These are phyloP conservation scores for Claviceps purpurea DNA, from an alignment of 2,329 filamentous ascomycete genomes.

Conservation along the genomic window DNA sequence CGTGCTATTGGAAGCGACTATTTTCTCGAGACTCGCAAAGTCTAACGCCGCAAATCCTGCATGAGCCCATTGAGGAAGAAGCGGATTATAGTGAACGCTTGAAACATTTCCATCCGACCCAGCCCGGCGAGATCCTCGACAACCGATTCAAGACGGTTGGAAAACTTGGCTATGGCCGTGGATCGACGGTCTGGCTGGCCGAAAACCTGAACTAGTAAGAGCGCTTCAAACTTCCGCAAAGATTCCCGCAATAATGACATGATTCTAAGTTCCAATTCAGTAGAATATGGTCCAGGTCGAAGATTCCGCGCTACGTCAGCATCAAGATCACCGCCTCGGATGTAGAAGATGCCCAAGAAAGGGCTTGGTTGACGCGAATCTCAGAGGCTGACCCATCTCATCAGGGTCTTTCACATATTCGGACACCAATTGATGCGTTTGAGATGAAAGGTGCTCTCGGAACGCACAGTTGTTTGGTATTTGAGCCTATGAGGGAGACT, in stretches of 20 bases:
- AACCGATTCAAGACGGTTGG: constrained; percentile 20
- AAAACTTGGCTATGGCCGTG: constrained; percentile 20
- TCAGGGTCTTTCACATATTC: constrained; percentile 7
- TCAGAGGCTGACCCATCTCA: constrained; percentile 8
- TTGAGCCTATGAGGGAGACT: constrained; percentile 12
- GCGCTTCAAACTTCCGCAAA: no score
- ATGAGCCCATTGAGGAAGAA: constrained; percentile 11
- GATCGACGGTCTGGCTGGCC: constrained; percentile 17
- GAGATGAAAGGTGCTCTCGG: constrained; percentile 6
- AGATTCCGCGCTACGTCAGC: no score
- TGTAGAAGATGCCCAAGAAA: constrained; percentile 7
- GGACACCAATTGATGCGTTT: constrained; percentile 9
- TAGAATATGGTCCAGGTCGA: no score
- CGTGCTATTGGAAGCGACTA: no score
- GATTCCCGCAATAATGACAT: no score
- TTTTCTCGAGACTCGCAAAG: no score
- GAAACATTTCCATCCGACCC: constrained; percentile 8
- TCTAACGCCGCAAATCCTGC: background rate
- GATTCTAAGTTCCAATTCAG: no score
- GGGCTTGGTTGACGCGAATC: constrained; percentile 6
- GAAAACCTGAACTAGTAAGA: constrained; percentile 8
- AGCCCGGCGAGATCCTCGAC: constrained; percentile 16
- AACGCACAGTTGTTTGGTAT: constrained; percentile 12
- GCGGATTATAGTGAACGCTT: constrained; percentile 6
- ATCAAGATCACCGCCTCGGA: background rate